A percentile compares a stretch with the other conserved stretches of the same genome.
Evolutionary conservation across 2,329 filamentous ascomycete species (phyloP).

Genomic region (Arthrobotrys iridis): DNA sequence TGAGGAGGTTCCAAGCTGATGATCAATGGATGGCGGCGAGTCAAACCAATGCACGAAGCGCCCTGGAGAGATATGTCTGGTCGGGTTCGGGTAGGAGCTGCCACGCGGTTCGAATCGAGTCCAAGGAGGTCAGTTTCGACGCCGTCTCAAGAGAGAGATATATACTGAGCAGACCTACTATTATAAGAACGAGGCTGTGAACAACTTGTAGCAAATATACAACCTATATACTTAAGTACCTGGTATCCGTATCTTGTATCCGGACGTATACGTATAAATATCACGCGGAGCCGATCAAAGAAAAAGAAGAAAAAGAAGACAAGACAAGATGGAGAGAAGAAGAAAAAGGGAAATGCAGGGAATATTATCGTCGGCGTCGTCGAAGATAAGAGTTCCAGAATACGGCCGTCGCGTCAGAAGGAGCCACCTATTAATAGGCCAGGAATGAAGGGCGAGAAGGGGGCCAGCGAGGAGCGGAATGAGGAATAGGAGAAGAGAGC

Average conservation of each 20-base stretch:
- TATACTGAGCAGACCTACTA: conserved; percentile 6
- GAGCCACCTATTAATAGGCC: conserved; percentile 12
- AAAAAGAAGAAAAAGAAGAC: conserved; percentile 35
- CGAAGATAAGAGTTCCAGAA: neutral
- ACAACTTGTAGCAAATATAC: no score
- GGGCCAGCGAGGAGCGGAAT: conserved; percentile 12
- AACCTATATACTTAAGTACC: neutral
- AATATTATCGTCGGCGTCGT: neutral
- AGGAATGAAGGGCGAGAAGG: conserved; percentile 1
- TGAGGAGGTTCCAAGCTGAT: neutral
- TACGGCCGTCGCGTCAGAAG: conserved; percentile 31
- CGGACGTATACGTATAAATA: neutral
- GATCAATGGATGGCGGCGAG: neutral
- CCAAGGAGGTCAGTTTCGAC: conserved; percentile 26
- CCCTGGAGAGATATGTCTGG: neutral
- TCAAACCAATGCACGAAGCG: neutral
- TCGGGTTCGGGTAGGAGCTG: neutral
- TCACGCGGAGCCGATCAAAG: no score
- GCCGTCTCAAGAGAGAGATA: conserved; percentile 17
- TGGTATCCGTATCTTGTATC: neutral
- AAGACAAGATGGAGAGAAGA: no score
- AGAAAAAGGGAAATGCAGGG: conserved; percentile 22
- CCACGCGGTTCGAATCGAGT: conserved; percentile 21
- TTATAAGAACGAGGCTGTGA: neutral
- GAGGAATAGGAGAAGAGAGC: conserved; percentile 27